Percentiles rank a stretch among this genome's conserved stretches.
Evolutionary conservation across 2,329 filamentous ascomycete genomes (phyloP).

Genomic region (Chaetomium strumarium): DNA sequence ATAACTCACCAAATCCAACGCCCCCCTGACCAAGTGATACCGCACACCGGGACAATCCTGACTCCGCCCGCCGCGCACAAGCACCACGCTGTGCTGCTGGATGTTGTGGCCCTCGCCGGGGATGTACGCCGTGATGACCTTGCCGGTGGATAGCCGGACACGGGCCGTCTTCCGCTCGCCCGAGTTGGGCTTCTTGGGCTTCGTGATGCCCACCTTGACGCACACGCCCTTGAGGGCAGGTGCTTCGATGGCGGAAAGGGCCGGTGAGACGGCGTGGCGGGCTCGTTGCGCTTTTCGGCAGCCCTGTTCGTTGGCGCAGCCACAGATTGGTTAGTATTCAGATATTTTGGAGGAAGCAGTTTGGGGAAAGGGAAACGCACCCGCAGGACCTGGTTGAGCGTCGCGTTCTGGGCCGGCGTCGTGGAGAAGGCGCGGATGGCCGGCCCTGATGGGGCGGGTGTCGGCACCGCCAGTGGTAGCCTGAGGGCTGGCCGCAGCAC

Average conservation of each 20-base stretch:
- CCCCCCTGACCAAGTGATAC: constrained; percentile 87
- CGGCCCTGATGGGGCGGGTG: constrained; percentile 12
- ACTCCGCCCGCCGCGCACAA: constrained; percentile 85
- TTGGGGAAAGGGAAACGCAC: constrained; percentile 30
- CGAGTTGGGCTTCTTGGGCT: constrained; percentile 98
- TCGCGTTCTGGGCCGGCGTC: constrained; percentile 51
- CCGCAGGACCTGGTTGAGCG: constrained; percentile 66
- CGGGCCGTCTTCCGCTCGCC: constrained; percentile 94
- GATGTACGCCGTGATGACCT: constrained; percentile 87
- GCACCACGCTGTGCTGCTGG: constrained; percentile 95
- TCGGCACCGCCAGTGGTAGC: constrained; percentile 19
- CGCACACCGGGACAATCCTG: constrained; percentile 99
- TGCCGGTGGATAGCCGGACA: constrained; percentile 80
- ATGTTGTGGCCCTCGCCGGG: constrained; percentile 98
- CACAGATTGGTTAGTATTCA: not conserved
- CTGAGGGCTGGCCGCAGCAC: constrained; percentile 27
- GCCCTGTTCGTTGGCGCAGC: constrained; percentile 41
- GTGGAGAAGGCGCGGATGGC: constrained; percentile 32
- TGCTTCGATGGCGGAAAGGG: constrained; percentile 60
- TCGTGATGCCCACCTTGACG: constrained; percentile 85
- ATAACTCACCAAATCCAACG: constrained; percentile 78
- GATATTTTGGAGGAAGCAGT: not conserved
- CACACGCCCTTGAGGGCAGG: constrained; percentile 94
- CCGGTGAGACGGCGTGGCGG: constrained; percentile 82
- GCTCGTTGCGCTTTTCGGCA: constrained; percentile 74